phyloP scores from a whole-genome alignment of 2,329 filamentous ascomycete genomes.

The Aspergillus texensis region DNA sequence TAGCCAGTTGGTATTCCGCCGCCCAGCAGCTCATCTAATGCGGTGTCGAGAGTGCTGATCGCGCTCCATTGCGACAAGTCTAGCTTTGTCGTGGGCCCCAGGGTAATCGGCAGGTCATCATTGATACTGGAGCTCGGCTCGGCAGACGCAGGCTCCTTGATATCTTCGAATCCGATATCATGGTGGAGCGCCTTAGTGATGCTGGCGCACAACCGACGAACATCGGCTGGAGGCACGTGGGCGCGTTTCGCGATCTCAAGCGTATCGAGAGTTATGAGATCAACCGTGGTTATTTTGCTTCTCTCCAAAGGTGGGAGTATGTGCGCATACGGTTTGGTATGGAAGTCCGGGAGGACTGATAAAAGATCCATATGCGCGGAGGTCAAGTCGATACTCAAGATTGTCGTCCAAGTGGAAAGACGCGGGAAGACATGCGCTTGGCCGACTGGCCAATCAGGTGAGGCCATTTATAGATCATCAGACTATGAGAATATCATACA shows the following conservation, averaged over 20 bases:
- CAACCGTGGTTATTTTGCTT: constrained; percentile 74
- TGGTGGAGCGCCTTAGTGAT: constrained; percentile 68
- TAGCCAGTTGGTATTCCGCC: constrained; percentile 81
- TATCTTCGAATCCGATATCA: constrained; percentile 55
- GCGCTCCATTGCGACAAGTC: constrained; percentile 50
- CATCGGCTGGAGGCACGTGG: constrained; percentile 75
- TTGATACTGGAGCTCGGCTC: constrained; percentile 28
- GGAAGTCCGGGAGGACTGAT: constrained; percentile 78
- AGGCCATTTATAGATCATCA: not conserved
- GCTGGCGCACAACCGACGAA: constrained; percentile 71
- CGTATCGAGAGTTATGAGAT: constrained; percentile 82
- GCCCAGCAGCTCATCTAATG: constrained; percentile 70
- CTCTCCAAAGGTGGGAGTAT: constrained; percentile 80
- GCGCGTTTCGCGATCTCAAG: constrained; percentile 84
- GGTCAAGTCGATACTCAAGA: not conserved
- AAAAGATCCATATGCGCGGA: constrained; percentile 66
- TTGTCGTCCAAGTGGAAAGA: not conserved
- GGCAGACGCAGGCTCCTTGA: constrained; percentile 11
- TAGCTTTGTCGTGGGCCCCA: constrained; percentile 31
- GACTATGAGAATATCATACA: not conserved
- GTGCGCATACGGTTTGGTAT: constrained; percentile 68
- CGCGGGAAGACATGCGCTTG: not conserved
- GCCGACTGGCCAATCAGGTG: not conserved
- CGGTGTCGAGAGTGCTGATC: constrained; percentile 79
- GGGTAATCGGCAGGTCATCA: constrained; percentile 22